Conservation (phyloP, 129 eudicot genomes). For the Kitagawia praeruptora region DNA sequence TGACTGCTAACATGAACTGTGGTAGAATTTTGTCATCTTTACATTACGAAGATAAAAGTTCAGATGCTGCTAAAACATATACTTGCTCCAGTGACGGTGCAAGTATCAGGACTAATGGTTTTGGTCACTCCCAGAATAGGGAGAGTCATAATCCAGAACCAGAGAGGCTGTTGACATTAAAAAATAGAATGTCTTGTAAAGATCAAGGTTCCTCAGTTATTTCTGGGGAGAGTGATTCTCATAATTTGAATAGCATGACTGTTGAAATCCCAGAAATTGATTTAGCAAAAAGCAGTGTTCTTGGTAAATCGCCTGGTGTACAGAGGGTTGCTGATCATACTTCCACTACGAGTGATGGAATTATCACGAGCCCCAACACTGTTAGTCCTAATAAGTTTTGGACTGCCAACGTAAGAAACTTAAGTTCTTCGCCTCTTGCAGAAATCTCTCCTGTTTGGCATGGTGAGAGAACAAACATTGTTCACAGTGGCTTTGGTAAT, state of each 20-base stretch:
- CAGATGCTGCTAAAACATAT: not conserved
- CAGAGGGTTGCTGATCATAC: slow-evolving; percentile 30
- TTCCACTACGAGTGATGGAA: not conserved
- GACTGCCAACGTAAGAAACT: not conserved
- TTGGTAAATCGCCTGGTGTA: slow-evolving; percentile 20
- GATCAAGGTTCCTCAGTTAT: slow-evolving; percentile 8
- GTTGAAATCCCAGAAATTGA: slow-evolving; percentile 48
- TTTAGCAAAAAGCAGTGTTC: slow-evolving; percentile 26
- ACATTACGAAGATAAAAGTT: not conserved
- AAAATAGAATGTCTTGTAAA: slow-evolving; percentile 6
- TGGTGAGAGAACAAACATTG: not conserved
- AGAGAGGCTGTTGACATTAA: slow-evolving; percentile 4
- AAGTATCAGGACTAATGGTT: not conserved
- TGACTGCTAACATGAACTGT: not conserved
- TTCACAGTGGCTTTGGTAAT: slow-evolving; percentile 39
- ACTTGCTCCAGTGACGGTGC: not conserved
- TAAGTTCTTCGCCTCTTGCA: not conserved
- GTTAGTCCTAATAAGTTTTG: not conserved
- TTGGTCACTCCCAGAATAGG: not conserved
- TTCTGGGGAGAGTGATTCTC: slow-evolving; percentile 12
- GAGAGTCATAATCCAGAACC: not conserved
- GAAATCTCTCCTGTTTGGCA: slow-evolving; percentile 5
- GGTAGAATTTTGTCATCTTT: not conserved
- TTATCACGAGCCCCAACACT: not conserved
- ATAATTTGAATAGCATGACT: slow-evolving; percentile 16